phyloP scores from a whole-genome alignment of 2,329 filamentous ascomycete genomes.

The Aspergillus fructus region DNA sequence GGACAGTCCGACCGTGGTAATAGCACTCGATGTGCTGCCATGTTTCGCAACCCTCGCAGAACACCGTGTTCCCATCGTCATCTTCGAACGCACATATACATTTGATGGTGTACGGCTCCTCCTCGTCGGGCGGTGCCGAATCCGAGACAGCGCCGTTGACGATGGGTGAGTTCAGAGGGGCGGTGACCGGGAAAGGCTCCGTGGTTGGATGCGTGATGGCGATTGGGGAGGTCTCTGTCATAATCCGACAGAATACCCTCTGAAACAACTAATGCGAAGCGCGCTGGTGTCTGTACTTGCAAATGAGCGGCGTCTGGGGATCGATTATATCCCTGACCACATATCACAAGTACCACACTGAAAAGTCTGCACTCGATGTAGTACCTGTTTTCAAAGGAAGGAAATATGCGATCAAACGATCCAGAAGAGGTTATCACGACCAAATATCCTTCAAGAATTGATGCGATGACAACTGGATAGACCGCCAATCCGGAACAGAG shows the following conservation, averaged over 20 bases:
- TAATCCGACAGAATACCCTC: constrained; percentile 53
- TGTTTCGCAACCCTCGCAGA: constrained; percentile 91
- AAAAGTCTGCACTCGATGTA: neutral
- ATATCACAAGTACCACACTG: constrained; percentile 19
- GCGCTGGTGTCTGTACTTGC: constrained; percentile 22
- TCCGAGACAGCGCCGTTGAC: constrained; percentile 45
- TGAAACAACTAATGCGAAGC: constrained; percentile 34
- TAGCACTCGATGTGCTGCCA: constrained; percentile 99
- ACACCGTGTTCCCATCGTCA: constrained; percentile 96
- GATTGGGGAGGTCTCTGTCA: constrained; percentile 54
- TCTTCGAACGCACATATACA: constrained; percentile 93
- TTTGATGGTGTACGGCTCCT: constrained; percentile 79
- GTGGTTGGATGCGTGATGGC: constrained; percentile 50
- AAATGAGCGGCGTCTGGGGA: constrained; percentile 14
- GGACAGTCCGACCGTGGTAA: constrained; percentile 76
- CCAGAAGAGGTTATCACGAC: neutral
- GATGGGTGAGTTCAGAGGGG: constrained; percentile 42
- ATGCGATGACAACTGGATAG: neutral
- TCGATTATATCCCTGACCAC: constrained; percentile 22
- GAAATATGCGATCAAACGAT: neutral
- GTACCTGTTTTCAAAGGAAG: neutral
- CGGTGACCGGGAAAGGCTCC: constrained; percentile 48
- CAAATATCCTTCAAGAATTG: neutral
- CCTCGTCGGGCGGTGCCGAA: constrained; percentile 42
- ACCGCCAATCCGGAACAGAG: neutral